These are phyloP conservation scores for Lunasporangiospora selenospora DNA, from an alignment of 192 early-diverging fungal species.

Conservation along the genomic window DNA sequence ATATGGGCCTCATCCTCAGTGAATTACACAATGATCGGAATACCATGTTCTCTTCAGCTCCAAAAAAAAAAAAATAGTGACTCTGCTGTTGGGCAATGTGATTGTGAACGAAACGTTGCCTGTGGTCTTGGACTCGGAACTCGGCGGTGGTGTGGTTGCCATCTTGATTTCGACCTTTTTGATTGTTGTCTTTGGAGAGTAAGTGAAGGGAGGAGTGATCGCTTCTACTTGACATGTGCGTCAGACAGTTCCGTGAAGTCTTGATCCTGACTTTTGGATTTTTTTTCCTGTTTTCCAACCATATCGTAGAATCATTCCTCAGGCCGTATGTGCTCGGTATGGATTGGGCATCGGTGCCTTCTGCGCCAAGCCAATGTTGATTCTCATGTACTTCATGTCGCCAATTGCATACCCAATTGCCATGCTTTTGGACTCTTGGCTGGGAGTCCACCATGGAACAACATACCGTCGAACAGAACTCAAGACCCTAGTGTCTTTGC, in stretches of 20 bases:
- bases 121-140: slow-evolving; percentile 80
- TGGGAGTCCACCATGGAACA: slow-evolving; percentile 89
- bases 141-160: slow-evolving; percentile 81
- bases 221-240: background rate
- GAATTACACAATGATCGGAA: too few relatives aligned
- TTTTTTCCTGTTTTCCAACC: background rate
- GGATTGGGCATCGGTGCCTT: slow-evolving; percentile 92
- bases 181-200: slow-evolving; percentile 96
- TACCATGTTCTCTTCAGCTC: too few relatives aligned
- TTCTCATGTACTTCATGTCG: slow-evolving; percentile 71
- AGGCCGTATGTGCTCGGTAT: slow-evolving; percentile 88
- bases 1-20: too few relatives aligned
- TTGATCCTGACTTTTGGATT: background rate
- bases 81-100: slow-evolving; percentile 91
- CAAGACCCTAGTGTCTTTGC: slow-evolving; percentile 80
- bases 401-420: slow-evolving; percentile 90
- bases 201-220: too few relatives aligned
- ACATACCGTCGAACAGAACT: slow-evolving; percentile 79
- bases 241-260: slow-evolving; percentile 1
- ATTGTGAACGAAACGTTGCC: slow-evolving; percentile 95
- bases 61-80: too few relatives aligned
- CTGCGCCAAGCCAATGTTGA: slow-evolving; percentile 75
- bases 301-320: slow-evolving; percentile 30
- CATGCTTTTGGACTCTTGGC: slow-evolving; percentile 80
- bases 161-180: slow-evolving; percentile 87